Conservation (phyloP, 2,329 filamentous ascomycete species). For the Ophiosphaerella narmari region DNA sequence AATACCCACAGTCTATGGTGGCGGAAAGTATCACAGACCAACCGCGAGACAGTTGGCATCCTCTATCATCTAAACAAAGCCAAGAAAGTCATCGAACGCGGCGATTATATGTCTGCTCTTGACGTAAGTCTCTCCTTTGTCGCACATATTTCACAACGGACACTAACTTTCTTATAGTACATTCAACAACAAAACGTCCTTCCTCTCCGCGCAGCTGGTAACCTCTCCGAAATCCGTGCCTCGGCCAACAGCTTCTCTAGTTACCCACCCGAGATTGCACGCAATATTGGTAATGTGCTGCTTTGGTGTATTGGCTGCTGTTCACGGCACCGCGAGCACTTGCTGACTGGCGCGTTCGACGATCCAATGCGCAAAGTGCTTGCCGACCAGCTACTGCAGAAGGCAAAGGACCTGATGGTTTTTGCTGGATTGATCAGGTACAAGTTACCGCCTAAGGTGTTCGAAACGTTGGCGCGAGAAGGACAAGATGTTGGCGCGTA, state of each 20-base stretch:
- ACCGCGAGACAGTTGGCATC: constrained; percentile 63
- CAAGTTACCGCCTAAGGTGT: constrained; percentile 82
- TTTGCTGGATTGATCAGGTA: constrained; percentile 94
- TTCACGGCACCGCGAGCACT: constrained; percentile 71
- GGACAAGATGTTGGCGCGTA: constrained; percentile 52
- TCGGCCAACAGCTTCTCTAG: constrained; percentile 80
- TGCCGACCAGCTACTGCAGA: constrained; percentile 73
- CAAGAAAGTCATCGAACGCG: constrained; percentile 62
- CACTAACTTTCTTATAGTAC: constrained; percentile 55
- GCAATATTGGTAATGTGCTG: constrained; percentile 87
- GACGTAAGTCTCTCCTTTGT: constrained; percentile 59
- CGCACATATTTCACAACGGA: constrained; percentile 4
- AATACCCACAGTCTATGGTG: constrained; percentile 64
- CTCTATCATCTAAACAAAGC: constrained; percentile 65
- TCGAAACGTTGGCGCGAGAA: constrained; percentile 84
- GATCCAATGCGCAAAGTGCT: constrained; percentile 59
- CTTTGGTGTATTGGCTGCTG: constrained; percentile 94
- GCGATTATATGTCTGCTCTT: constrained; percentile 64
- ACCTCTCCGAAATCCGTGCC: constrained; percentile 77
- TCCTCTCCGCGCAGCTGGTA: constrained; percentile 74
- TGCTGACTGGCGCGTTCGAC: constrained; percentile 72
- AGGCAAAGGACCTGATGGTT: constrained; percentile 87
- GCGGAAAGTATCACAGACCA: constrained; percentile 61
- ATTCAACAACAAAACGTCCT: constrained; percentile 78
- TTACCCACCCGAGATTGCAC: constrained; percentile 78